Percentiles rank a stretch among this genome's conserved stretches.
Conservation (phyloP, 306 rosid genomes). For the Betula pendula region DNA sequence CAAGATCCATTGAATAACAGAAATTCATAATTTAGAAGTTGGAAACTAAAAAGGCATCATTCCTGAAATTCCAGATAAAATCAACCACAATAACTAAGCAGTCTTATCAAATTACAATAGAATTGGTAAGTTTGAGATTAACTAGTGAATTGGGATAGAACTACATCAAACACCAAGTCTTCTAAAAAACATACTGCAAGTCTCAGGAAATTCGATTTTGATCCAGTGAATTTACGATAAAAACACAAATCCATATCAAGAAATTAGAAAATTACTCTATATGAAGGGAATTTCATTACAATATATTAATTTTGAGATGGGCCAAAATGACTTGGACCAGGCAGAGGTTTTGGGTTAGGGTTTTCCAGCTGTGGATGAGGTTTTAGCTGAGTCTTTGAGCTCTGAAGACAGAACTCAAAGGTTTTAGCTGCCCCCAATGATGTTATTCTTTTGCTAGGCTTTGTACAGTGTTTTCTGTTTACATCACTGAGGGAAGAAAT, state of each 20-base stretch:
- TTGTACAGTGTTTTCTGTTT: neutral
- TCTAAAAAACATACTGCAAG: neutral
- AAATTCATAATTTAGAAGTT: neutral
- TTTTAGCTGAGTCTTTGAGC: no score
- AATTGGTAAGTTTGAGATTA: neutral
- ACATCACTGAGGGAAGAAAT: neutral
- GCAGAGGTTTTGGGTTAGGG: no score
- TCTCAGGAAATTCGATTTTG: neutral
- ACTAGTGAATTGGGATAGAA: neutral
- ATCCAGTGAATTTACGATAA: neutral
- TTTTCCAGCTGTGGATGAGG: no score
- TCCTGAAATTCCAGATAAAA: neutral
- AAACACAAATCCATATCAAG: neutral
- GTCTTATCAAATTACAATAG: neutral
- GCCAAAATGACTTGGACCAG: no score
- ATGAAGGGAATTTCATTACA: no score
- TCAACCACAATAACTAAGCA: neutral
- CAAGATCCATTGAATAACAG: constrained; percentile 16
- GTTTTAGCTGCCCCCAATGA: no score
- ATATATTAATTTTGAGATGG: no score
- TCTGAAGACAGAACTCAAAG: no score
- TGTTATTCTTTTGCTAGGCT: neutral
- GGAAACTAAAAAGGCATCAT: neutral
- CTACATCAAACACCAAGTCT: neutral
- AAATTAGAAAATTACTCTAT: neutral